Percentiles rank a stretch among this genome's conserved stretches.
Evolutionary conservation across 805 yeast genomes (phyloP).

Genomic region (Tetrapisispora nanseiensis): DNA sequence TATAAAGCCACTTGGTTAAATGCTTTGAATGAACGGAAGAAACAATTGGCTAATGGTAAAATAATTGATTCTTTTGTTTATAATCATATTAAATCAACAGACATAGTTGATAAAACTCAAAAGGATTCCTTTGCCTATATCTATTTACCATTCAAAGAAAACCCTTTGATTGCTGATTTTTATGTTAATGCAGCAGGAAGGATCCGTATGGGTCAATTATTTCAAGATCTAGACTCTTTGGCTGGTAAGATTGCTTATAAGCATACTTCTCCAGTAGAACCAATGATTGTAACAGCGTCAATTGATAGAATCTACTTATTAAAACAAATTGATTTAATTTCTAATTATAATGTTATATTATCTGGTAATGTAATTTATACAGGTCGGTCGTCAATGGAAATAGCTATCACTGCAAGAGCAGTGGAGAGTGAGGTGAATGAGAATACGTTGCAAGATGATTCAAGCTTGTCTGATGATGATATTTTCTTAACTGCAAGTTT

Average conservation of each 20-base stretch:
- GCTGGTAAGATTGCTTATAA: conserved; percentile 91
- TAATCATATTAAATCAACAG: conserved; percentile 61
- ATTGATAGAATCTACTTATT: conserved; percentile 87
- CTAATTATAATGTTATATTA: conserved; percentile 62
- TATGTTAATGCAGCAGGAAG: conserved; percentile 89
- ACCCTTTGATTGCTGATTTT: conserved; percentile 71
- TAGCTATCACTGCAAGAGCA: conserved; percentile 80
- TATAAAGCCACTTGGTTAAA: conserved; percentile 71
- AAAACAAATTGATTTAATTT: conserved; percentile 70
- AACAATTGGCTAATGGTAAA: conserved; percentile 64
- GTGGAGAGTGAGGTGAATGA: conserved; percentile 50
- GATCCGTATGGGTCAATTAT: conserved; percentile 81
- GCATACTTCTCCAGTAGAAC: conserved; percentile 92
- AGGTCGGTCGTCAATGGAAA: conserved; percentile 92
- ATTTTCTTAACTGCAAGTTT: conserved; percentile 82
- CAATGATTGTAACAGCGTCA: conserved; percentile 90
- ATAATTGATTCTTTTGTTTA: conserved; percentile 61
- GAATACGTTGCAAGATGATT: conserved; percentile 23
- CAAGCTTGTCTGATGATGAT: conserved; percentile 42
- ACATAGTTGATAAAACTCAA: conserved; percentile 62
- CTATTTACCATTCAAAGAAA: conserved; percentile 74
- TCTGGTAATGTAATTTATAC: conserved; percentile 95
- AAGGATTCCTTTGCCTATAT: conserved; percentile 66
- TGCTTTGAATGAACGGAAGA: conserved; percentile 65
- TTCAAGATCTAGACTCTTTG: conserved; percentile 87